Base-by-base conservation (phyloP, 768 basidiomycete genomes). In the Pisolithus sp. region DNA sequence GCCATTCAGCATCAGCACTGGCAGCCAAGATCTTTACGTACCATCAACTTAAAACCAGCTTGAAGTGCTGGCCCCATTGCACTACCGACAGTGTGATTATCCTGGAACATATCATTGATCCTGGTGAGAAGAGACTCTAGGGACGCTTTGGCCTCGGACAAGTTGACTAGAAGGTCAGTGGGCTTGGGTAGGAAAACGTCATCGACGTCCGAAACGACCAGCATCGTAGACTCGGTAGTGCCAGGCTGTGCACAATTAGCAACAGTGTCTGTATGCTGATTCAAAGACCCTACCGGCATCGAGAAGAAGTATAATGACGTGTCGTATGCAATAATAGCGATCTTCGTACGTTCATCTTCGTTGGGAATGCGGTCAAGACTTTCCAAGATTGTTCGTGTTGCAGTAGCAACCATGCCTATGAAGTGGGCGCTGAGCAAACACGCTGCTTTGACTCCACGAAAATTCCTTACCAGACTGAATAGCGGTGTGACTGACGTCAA, bases 141-240 rank as follows among this genome's bases (percentile, higher is more conserved):
- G 2, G 86, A 82, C 0, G 81, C 72, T 39, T 89, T 82, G 9
- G 86, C 79, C 71, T 98, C 96, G 12, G 82, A 79, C 54, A 98
- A 74, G 74, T 97, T 98, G 63, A 98, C 89, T 31, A 98, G 83
- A n/a, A 98, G 76, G 66, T 98, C 95, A 45, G 82, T 89, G 4
- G 96, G 96, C 70, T 95, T 94, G 3, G 96, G 96, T 23, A 99
- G 74, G 78, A 97, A 99, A 49, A 98, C 92, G 59, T 99, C 96
- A 34, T 97, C 93, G 38, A 93, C 81, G 66, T 99, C 96, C 1
- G 93, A 91, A 7, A 99, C 93, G 42, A 99, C 96, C 31, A 99
- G 82, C 94, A 99, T 98, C 5, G 83, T 80, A 0, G 93, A 83
- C 37, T 98, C 95, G 0, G 81, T 70, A 9, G 76, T 72, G 30